Evolutionary conservation across 1,284 basidiomycete genomes (phyloP), one percentile per base, ranked within the genome.

Genomic region (Moesziomyces sp.): DNA sequence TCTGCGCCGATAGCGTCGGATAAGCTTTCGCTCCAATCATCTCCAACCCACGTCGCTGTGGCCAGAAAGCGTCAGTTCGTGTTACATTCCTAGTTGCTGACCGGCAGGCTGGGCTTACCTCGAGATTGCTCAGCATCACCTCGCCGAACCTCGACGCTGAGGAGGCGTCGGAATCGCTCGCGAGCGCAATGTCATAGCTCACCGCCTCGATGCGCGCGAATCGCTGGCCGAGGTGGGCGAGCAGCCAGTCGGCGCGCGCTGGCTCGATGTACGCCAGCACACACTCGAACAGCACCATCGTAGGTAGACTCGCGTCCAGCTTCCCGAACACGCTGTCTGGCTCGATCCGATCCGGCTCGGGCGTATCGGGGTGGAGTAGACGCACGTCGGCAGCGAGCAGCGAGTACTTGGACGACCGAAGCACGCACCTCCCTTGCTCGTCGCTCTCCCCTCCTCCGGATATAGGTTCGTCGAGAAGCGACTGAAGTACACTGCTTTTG

Each of bases 401-500:
- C 3, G 58, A 52, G 43, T 76, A 76, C 5, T 47, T 62, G 19
- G 51, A 52, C 1, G 72, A 51, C 19, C 47, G 46, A 8, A 74
- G 52, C 21, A 58, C 60, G 23, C 53, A n/a, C 10, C 18, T 34
- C 19, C 23, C 28, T 9, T 2, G 5, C 8, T 14, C 34, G 7
- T 26, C 43, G 23, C 26, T 11, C n/a, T 56, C 42, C 2, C 35
- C 23, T 13, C 21, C 10, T 8, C 42, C 57, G 16, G 43, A 35
- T 1, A 42, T 18, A 9, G 40, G 19, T 3, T 6, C 19, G 18
- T 64, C 59, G 23, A 74, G 23, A n/a, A 28, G 46, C 0, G 68
- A 60, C 1, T 52, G 58, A 11, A 96, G 86, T 14, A 88, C 88
- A 57, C 86, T 87, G 78, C 88, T 91, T 82, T 91, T 91, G 43